Base-by-base conservation (phyloP, 805 yeast genomes). In the Sugiyamaella lignohabitans region DNA sequence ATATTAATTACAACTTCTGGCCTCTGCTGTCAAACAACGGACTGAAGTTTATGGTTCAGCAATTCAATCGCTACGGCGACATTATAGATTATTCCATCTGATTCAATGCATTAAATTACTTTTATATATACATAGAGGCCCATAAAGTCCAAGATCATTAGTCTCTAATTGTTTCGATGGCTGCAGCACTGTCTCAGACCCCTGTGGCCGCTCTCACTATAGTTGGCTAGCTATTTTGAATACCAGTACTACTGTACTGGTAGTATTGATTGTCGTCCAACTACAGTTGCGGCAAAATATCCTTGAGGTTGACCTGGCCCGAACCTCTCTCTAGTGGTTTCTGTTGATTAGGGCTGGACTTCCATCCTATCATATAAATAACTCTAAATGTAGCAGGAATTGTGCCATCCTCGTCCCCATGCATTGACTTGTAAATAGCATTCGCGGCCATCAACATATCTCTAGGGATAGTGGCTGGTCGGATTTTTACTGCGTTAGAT, bases 311-410 rank as follows among this genome's bases (percentile, higher is more conserved):
- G 36, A 85, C 72, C 57, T 80, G 78, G 1, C 82, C 93, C 18
- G 83, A 59, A 1, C 95, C 95, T 52, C 94, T 70, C 42, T 73
- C 73, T 49, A 84, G 71, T 1, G 95, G 91, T 59, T 80, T 69
- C 2, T 89, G 87, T 60, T 84, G 87, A 42, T 65, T 60, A 4
- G 76, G 76, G 46, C 85, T 75, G 53, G 81, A 79, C 61, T 84
- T 87, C 95, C 95, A 87, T 2, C 95, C 95, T 59, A 87, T 84
- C 87, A 86, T 82, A 60, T 82, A 83, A 21, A 86, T 77, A 45
- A 87, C 76, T 50, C 87, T 69, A 65, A 77, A 87, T 0, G 95
- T 86, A 6, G 87, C 88, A 1, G 95, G 95, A n/a, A 86, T 61
- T 0, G 78, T 67, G 3, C 67, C 68, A 49, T 76, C 85, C 4